Conservation (phyloP, 2,329 filamentous ascomycete genomes). For the Fusarium chaquense region DNA sequence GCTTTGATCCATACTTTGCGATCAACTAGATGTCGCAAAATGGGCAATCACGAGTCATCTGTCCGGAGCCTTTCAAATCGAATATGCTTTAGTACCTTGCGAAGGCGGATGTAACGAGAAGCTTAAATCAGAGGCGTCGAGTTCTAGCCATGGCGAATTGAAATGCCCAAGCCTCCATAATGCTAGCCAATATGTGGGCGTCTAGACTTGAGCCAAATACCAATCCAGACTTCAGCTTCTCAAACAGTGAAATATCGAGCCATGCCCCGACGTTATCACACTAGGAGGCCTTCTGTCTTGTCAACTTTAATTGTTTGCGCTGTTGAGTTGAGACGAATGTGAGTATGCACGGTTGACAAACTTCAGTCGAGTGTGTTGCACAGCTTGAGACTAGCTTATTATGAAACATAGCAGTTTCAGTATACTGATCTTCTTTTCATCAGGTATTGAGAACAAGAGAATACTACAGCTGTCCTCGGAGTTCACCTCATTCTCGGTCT, state of each 20-base stretch:
- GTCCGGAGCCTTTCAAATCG: neutral
- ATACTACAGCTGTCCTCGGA: neutral
- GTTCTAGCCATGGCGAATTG: neutral
- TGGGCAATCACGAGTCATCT: neutral
- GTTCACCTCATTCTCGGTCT: neutral
- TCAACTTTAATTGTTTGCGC: neutral
- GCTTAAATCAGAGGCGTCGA: neutral
- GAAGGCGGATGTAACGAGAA: neutral
- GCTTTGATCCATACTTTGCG: too few relatives aligned
- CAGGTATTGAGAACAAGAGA: conserved; percentile 2
- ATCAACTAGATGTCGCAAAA: neutral
- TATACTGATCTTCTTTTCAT: neutral
- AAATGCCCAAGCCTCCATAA: neutral
- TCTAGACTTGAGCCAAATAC: neutral
- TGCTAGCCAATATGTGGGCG: neutral
- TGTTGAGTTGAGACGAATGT: too few relatives aligned
- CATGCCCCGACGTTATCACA: neutral
- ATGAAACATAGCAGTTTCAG: neutral
- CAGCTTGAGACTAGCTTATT: neutral
- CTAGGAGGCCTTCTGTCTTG: neutral
- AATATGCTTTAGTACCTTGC: neutral
- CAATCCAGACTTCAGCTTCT: neutral
- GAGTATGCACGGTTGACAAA: neutral
- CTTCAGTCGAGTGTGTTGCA: neutral
- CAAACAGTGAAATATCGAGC: neutral